Evolutionary conservation across 140 eudicot species (phyloP), one percentile per base, ranked within the genome.

Genomic region (Flaveria floridana): DNA sequence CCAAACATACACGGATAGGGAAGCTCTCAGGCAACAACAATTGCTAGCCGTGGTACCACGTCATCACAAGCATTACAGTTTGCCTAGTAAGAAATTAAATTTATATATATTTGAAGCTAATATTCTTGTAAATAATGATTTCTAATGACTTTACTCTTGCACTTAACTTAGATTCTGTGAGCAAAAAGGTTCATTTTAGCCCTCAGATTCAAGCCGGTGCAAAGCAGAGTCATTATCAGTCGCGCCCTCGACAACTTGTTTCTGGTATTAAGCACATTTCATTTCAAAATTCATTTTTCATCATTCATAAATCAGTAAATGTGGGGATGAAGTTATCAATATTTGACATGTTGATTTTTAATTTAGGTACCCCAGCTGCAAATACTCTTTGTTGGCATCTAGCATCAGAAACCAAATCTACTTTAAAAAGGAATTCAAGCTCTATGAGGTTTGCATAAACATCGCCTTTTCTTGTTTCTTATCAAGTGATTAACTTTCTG

Each of bases 21-120:
- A 94, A 88, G 99, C 97, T 64, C 85, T 94, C 9, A 81, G 97
- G 79, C 99, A 94, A 87, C 99, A 94, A 83, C 94, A 90, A 82
- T 78, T 94, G 75, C 76, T 94, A 75, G 90, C 99, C 4, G 81
- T 84, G 62, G 85, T 94, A 74, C 99, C 97, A 52, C 89, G 88
- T 69, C 99, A 94, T 85, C 97, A 94, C 85, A 94, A 94, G 80
- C 99, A 89, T 75, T 94, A 94, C 68, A 86, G 78, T 74, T 85
- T 94, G 85, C 99, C 99, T 58, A 94, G 99, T 94, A 94, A 82
- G 96, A 76, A 15, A 78, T 65, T 42, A 11, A 4, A 7, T 48
- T 65, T 65, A 37, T 34, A 19, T 57, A 21, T 56, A 18, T 8
- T 20, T 20, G n/a, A 7, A 55, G 2, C 20, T 18, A 7, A n/a